A percentile compares a stretch with the other conserved stretches of the same genome.
phyloP scores from a whole-genome alignment of 441 rosid genomes.

The Kokia cookei region DNA sequence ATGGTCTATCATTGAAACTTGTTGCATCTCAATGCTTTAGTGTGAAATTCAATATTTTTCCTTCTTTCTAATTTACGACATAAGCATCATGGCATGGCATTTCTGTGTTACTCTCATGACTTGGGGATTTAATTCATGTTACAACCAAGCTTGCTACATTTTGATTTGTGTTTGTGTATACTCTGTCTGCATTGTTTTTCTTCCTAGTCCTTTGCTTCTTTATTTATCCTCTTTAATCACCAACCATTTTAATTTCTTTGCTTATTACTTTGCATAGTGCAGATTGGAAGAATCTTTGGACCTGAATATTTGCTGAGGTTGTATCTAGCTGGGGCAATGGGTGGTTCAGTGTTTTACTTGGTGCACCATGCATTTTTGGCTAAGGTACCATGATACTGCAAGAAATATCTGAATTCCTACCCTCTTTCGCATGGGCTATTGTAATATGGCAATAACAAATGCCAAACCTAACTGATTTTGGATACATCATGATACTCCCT shows the following conservation, averaged over 20 bases:
- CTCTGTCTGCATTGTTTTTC: background rate
- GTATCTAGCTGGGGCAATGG: conserved; percentile 83
- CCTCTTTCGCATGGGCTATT: background rate
- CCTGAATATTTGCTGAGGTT: conserved; percentile 67
- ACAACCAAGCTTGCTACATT: background rate
- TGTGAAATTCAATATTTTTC: background rate
- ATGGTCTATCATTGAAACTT: background rate
- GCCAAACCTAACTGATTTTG: background rate
- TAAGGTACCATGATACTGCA: conserved; percentile 38
- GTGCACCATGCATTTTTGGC: conserved; percentile 64
- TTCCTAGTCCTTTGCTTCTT: background rate
- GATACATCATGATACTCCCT: background rate
- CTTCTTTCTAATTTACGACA: background rate
- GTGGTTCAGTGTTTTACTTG: conserved; percentile 81
- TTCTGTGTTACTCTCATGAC: background rate
- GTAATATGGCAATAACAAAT: background rate
- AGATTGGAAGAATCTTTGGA: conserved; percentile 73
- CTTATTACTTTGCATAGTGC: conserved; percentile 13
- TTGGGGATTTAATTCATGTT: background rate
- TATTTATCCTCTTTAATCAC: background rate
- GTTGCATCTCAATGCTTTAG: background rate
- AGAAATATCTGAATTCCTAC: background rate
- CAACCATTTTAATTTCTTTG: background rate
- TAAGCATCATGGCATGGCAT: background rate
- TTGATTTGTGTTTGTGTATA: background rate